Base-by-base conservation (phyloP, 2,329 filamentous ascomycete species). In the Colletotrichum tofieldiae region DNA sequence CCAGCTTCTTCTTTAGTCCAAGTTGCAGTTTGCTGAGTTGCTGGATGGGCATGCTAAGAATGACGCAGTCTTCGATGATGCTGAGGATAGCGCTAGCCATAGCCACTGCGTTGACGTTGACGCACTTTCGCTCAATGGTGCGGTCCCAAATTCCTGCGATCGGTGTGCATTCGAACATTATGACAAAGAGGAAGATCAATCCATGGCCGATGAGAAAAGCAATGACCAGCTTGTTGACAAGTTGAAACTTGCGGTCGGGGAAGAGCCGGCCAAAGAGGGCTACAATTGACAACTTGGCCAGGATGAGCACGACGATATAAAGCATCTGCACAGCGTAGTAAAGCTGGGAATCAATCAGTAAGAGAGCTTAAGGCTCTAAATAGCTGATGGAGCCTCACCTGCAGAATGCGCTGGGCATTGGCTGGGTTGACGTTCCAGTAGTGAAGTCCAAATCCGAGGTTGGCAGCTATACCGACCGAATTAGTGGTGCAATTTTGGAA, bases 281-380 rank as follows among this genome's bases (percentile, higher is more conserved):
- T 12, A 78, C 51, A 23, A 78, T 76, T 9, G 76, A 75, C 12
- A 77, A 65, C 49, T 78, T 78, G 23, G 77, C 73, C 20, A 73
- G 29, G 14, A 75, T 73, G 47, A 77, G 75, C 41, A 78, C 66
- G 49, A 73, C 37, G 9, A 75, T 64, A 52, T 77, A 78, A 16
- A 77, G 71, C 51, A 78, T 76, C 55, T 78, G 73, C 0, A 64
- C 64, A 1, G 66, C 67, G 39, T 73, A 76, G 51, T 73, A 74
- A 26, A 76, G 49, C 75, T 76, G 52, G 0, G 3, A 0, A 2
- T 6, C 1, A 39, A 14, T 52, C 6, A 52, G 32, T 65, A 20
- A 59, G 51, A 8, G 11, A 5, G 20, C 11, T 4, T 4, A 4
- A 37, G 8, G 1, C 0, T 2, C 1, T 8, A 1, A 26, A 0